Evolutionary conservation across 441 rosid species (phyloP).

Genomic region (Euphorbia corollata): DNA sequence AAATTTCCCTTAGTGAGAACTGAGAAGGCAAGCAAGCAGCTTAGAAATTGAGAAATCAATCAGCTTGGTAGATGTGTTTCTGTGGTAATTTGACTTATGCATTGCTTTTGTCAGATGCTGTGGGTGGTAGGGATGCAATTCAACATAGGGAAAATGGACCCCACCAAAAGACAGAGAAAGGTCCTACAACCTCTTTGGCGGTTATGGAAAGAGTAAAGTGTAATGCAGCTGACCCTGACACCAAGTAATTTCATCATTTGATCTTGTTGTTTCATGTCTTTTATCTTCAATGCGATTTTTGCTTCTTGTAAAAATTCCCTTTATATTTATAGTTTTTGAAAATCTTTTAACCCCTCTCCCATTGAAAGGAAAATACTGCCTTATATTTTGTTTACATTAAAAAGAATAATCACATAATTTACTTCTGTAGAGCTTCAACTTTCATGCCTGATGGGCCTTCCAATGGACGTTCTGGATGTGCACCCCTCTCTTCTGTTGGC

Average conservation of each 20-base stretch:
- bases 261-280: constrained; percentile 5
- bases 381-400: background rate
- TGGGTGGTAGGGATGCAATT: constrained; percentile 42
- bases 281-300: constrained; percentile 4
- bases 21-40: constrained; percentile 2
- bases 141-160: constrained; percentile 52
- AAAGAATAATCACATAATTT: background rate
- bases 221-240: constrained; percentile 26
- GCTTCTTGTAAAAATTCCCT: constrained; percentile 7
- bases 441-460: constrained; percentile 32
- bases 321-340: background rate
- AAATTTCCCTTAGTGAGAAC: background rate
- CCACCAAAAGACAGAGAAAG: constrained; percentile 31
- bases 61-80: background rate
- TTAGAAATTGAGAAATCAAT: constrained; percentile 1
- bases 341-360: background rate
- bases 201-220: constrained; percentile 34
- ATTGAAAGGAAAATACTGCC: background rate
- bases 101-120: constrained; percentile 31
- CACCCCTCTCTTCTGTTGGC: constrained; percentile 17
- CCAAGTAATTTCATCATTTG: constrained; percentile 34
- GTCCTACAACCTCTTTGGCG: constrained; percentile 24
- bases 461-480: constrained; percentile 33
- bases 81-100: constrained; percentile 2
- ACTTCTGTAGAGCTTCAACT: constrained; percentile 31